phyloP scores from a whole-genome alignment of 108 stramenopile species.

The Mayamaea pseudoterrestris region DNA sequence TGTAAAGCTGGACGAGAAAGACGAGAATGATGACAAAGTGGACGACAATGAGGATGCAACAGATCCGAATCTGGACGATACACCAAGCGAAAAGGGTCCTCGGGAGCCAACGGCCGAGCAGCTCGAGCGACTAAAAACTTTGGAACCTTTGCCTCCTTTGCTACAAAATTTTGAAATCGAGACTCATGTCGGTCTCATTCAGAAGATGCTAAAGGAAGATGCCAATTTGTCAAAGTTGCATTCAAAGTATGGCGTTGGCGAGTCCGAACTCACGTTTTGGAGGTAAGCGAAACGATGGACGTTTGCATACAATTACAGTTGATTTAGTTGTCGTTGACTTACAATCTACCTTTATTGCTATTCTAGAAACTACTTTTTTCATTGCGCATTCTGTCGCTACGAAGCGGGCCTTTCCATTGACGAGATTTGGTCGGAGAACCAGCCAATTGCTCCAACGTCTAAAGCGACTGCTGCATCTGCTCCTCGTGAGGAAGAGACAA shows the following conservation, averaged over 20 bases:
- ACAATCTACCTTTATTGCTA: too few relatives aligned
- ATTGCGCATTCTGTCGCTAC: slow-evolving; percentile 76
- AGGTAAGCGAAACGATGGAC: too few relatives aligned
- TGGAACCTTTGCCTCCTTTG: slow-evolving; percentile 61
- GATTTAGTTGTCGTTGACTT: too few relatives aligned
- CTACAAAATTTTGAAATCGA: slow-evolving; percentile 69
- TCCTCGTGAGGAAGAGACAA: slow-evolving; percentile 8
- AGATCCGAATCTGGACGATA: slow-evolving; percentile 8
- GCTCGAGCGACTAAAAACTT: slow-evolving; percentile 44
- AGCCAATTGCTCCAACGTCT: background rate
- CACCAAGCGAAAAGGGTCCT: slow-evolving; percentile 4
- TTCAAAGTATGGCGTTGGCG: slow-evolving; percentile 29
- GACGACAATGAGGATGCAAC: slow-evolving; percentile 19
- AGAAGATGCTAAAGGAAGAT: slow-evolving; percentile 56
- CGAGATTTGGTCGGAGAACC: slow-evolving; percentile 76
- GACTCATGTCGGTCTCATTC: slow-evolving; percentile 75
- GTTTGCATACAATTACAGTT: too few relatives aligned
- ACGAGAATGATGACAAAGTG: slow-evolving; percentile 22
- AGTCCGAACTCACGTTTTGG: slow-evolving; percentile 65
- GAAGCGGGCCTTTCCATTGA: slow-evolving; percentile 79
- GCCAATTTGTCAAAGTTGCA: slow-evolving; percentile 49
- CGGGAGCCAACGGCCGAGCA: slow-evolving; percentile 29
- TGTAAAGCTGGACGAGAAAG: slow-evolving; percentile 24
- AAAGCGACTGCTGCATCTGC: background rate
- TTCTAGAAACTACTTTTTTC: slow-evolving; percentile 81